Evolutionary conservation across 179 eudicot genomes (phyloP), one percentile per base, ranked within the genome.

Genomic region (Nepenthes alata): DNA sequence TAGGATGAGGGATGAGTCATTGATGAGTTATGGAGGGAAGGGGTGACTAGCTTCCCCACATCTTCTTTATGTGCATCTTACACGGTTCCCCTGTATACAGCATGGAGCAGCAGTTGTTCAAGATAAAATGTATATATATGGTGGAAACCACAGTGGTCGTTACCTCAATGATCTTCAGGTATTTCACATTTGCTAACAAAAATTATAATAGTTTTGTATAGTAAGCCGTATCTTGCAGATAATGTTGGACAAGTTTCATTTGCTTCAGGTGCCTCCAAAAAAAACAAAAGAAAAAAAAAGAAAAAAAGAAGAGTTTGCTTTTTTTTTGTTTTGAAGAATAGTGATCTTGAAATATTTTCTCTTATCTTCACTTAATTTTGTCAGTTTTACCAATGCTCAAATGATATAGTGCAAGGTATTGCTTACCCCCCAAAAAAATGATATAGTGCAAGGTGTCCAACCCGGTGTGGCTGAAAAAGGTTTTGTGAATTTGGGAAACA

Each of bases 111-210:
- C 99, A 66, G 84, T 94, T 62, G 59, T 94, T 61, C 87, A 87
- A 57, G 89, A 90, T 71, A 94, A 87, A 75, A 87, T 94, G 99
- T 94, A 94, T 72, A 63, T 87, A 59, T 85, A 79, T 66, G 97
- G 97, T 14, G 99, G 99, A 69, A 94, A 85, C 70, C 89, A 91
- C 84, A 94, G 87, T 78, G 99, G 99, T 14, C 99, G 95, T 61
- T 94, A 94, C 81, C 87, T 94, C 59, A 90, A 63, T 73, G 99
- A 94, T 82, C 96, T 94, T 65, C 99, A 94, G 97, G 99, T 94
- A 73, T 69, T 63, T 65, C 37, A 5, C 50, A 55, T 16, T 38
- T 37, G 12, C 37, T 53, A 54, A 53, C 15, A 50, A 50, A 13
- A 3, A 11, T 3, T 11, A 13, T 13, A 50, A n/a, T 50, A 11